phyloP scores from a whole-genome alignment of 1,139 yeast genomes.

The Zygoascus sp. region DNA sequence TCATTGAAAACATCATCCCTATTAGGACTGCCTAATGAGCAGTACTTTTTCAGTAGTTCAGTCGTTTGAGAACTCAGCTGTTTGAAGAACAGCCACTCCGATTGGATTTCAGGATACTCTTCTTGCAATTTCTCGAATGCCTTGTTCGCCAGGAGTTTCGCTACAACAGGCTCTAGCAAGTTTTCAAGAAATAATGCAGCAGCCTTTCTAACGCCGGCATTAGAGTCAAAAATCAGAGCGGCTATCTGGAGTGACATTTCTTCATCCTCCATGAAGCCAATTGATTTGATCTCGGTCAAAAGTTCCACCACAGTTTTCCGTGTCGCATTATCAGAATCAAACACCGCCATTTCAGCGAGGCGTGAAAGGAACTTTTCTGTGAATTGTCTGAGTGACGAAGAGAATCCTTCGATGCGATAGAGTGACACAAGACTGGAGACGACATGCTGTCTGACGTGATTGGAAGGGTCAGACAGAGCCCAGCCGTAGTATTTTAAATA shows the following conservation, averaged over 20 bases:
- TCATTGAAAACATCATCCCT: constrained; percentile 9
- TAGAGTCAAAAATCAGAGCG: constrained; percentile 45
- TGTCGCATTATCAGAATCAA: constrained; percentile 52
- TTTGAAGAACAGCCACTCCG: constrained; percentile 28
- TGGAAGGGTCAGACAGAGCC: constrained; percentile 68
- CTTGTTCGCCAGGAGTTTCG: constrained; percentile 14
- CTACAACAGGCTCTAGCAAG: background rate
- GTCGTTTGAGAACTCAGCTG: constrained; percentile 18
- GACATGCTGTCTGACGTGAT: constrained; percentile 61
- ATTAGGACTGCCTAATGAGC: background rate
- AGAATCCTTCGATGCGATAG: constrained; percentile 42
- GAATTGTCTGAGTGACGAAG: constrained; percentile 58
- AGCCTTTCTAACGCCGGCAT: constrained; percentile 33
- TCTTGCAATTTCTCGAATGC: constrained; percentile 18
- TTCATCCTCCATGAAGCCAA: constrained; percentile 65
- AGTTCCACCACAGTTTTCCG: constrained; percentile 50
- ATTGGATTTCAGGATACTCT: constrained; percentile 18
- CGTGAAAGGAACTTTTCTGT: constrained; percentile 65
- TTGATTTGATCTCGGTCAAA: constrained; percentile 50
- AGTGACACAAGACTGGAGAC: constrained; percentile 48
- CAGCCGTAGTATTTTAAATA: constrained; percentile 78
- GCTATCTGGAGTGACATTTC: constrained; percentile 43
- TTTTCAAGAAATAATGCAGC: constrained; percentile 19
- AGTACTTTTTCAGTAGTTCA: background rate
- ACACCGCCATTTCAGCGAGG: constrained; percentile 55